phyloP scores from a whole-genome alignment of 192 early-diverging fungal species.

The Entophlyctis luteolus region DNA sequence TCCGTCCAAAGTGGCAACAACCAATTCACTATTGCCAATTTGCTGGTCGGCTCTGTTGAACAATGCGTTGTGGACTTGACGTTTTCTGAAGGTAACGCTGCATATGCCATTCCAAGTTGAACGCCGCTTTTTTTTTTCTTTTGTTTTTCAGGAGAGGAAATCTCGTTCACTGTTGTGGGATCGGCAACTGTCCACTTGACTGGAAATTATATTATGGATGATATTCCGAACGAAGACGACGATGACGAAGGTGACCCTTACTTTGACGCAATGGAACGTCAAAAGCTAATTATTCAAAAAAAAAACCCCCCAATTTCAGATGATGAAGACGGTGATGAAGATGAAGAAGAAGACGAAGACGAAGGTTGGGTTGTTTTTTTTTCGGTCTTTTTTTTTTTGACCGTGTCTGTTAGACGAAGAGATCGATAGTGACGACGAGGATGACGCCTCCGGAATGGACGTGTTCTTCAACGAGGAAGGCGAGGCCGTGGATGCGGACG shows the following conservation, averaged over 20 bases:
- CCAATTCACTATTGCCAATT: constrained; percentile 73
- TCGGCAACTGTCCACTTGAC: constrained; percentile 65
- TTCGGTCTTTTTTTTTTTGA: neutral
- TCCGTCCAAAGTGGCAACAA: constrained; percentile 63
- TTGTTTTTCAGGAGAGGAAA: constrained; percentile 54
- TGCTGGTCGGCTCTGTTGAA: constrained; percentile 71
- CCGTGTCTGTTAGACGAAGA: neutral
- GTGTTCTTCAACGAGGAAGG: constrained; percentile 37
- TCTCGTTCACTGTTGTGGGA: constrained; percentile 71
- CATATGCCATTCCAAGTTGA: neutral
- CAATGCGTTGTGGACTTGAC: constrained; percentile 67
- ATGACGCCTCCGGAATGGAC: neutral
- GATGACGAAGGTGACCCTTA: constrained; percentile 36
- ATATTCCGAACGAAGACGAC: constrained; percentile 20
- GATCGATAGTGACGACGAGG: neutral
- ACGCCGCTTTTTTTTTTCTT: too few relatives aligned
- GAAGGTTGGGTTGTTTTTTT: neutral
- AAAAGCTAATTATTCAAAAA: neutral
- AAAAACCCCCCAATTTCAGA: constrained; percentile 36
- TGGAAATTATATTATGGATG: constrained; percentile 66
- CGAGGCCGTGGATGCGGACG: constrained; percentile 35
- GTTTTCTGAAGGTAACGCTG: constrained; percentile 31
- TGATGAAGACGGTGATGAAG: constrained; percentile 32
- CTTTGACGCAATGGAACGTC: neutral
- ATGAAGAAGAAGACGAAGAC: neutral